Base-by-base conservation (phyloP, 2,329 filamentous ascomycete species). In the Aspergillus sp. region DNA sequence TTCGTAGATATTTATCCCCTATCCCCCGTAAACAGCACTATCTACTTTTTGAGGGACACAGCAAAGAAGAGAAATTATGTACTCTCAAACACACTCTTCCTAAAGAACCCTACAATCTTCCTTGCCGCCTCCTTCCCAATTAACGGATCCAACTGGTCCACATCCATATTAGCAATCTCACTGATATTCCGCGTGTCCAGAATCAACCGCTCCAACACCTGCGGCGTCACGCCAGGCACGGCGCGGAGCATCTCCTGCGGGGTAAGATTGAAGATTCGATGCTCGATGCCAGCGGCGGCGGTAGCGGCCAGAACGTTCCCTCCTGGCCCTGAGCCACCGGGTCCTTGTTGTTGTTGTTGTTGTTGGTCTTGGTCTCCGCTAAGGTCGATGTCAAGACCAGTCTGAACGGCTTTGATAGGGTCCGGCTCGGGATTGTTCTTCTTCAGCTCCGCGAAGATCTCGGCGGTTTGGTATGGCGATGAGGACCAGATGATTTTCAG, bases 381-480 rank as follows among this genome's bases (percentile, higher is more conserved):
- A 29, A 69, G 57, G 27, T 77, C 77, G 3, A 75, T 69, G 54
- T 87, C 82, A 1, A 98, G 72, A 0, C 93, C 93, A 2, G 90
- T 80, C 49, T 85, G 81, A 5, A 95, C 89, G 0, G 93, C 93
- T 3, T 81, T 82, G 33, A 94, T 77, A 1, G 93, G 93, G 64
- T 98, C 90, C 0, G 93, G 93, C 68, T 98, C 93, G 3, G 83
- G 76, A 57, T 91, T 85, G 58, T 89, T 85, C 55, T 88, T 85
- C 72, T 98, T 98, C 46, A 98, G 78, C 55, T 88, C 84, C 58
- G 90, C 85, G 64, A 98, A 97, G 52, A 98, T 97, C 71, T 97
- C 90, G 1, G 93, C 93, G 0, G 93, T 97, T 66, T 98, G 90
- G 62, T 94, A 95, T 0, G 93, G 91, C 7, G 85, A 89, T 6